Evolutionary conservation across 129 eudicot species (phyloP).

Genomic region (Chrysanthemum lavandulifolium): DNA sequence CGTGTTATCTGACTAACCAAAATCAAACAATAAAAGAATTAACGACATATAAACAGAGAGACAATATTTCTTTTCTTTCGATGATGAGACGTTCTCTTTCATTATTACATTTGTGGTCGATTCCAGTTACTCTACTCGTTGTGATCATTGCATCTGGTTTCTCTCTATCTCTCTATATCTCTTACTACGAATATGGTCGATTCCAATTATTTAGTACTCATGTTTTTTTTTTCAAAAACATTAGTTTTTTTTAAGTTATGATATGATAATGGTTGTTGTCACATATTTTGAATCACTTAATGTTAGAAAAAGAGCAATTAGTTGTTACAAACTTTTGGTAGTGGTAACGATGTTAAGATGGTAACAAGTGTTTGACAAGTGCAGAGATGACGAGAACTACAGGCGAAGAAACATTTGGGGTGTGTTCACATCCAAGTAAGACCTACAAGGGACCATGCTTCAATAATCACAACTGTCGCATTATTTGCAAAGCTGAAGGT

Average conservation of each 20-base stretch:
- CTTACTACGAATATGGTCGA: background rate
- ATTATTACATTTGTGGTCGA: background rate
- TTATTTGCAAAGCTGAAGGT: conserved; percentile 22
- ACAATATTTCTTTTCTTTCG: background rate
- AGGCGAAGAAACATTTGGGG: background rate
- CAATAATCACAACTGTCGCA: conserved; percentile 10
- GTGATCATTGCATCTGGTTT: conserved; percentile 3
- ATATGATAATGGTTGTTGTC: too few species aligned
- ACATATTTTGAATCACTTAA: background rate
- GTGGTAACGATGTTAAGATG: background rate
- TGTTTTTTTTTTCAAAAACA: too few species aligned
- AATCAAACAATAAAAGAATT: background rate
- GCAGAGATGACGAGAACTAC: conserved; percentile 2
- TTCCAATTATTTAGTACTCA: too few species aligned
- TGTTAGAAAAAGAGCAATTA: background rate
- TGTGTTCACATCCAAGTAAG: conserved; percentile 3
- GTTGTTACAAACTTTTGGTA: background rate
- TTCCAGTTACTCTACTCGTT: background rate
- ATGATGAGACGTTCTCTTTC: background rate
- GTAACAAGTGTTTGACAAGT: background rate
- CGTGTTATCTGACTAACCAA: conserved; percentile 1
- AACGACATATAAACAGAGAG: background rate
- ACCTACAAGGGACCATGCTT: conserved; percentile 23
- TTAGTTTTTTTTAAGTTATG: too few species aligned
- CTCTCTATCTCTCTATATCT: background rate